These are phyloP conservation scores for Pyrenophora graminea DNA, from an alignment of 2,329 filamentous ascomycete genomes.

Conservation along the genomic window DNA sequence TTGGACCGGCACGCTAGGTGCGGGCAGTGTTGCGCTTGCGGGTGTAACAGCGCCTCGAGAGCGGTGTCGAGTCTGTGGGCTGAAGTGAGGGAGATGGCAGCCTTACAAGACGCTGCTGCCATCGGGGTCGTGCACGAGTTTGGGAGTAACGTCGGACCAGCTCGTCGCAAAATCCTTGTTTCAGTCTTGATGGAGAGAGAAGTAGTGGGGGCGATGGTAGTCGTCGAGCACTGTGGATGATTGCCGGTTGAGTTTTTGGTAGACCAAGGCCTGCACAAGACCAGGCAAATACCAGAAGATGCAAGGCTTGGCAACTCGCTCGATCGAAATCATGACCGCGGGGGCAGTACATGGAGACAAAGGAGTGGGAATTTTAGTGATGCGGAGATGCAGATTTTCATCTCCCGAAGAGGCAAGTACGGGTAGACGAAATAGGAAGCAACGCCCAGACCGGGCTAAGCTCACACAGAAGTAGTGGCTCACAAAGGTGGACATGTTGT, in stretches of 20 bases:
- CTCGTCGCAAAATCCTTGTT: background rate
- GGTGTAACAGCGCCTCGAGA: conserved; percentile 13
- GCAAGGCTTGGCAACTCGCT: background rate
- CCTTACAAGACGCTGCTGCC: conserved; percentile 1
- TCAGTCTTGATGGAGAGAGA: background rate
- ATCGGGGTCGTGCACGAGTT: conserved; percentile 6
- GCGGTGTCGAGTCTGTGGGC: conserved; percentile 6
- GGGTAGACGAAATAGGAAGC: conserved; percentile 19
- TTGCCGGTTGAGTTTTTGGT: background rate
- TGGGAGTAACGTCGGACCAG: conserved; percentile 8
- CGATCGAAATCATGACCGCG: background rate
- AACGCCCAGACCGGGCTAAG: conserved; percentile 23
- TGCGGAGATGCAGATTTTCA: conserved; percentile 14
- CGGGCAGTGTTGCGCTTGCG: conserved; percentile 2
- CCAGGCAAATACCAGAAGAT: background rate
- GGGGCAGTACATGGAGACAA: background rate
- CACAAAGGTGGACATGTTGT: conserved; percentile 3
- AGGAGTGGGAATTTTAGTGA: background rate
- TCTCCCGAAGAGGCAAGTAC: conserved; percentile 23
- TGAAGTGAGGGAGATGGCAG: background rate
- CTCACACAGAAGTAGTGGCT: conserved; percentile 23
- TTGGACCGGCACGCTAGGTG: background rate
- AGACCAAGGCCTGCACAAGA: background rate
- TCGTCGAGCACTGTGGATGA: background rate
- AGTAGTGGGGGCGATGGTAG: background rate